Evolutionary conservation across 2,329 filamentous ascomycete species (phyloP).

Genomic region (Monosporascus sp.): DNA sequence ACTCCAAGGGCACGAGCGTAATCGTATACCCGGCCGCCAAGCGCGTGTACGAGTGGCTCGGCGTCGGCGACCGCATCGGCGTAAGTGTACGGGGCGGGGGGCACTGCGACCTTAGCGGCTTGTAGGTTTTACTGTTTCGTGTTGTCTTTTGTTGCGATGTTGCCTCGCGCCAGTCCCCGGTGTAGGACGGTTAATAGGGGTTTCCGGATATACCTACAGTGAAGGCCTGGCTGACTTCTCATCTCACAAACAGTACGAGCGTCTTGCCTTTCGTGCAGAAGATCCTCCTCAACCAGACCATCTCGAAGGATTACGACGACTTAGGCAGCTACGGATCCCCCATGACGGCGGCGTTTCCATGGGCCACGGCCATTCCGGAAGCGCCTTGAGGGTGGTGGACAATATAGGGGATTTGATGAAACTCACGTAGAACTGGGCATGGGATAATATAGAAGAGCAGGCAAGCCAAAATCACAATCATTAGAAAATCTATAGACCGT

Average conservation of each 20-base stretch:
- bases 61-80: slow-evolving; percentile 42
- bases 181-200: too few species aligned
- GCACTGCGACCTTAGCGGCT: slow-evolving; percentile 44
- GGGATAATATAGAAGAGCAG: too few species aligned
- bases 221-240: too few species aligned
- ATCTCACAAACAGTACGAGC: slow-evolving; percentile 25
- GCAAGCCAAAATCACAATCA: neutral
- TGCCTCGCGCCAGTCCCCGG: neutral
- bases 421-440: too few species aligned
- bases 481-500: neutral
- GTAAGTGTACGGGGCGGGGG: slow-evolving; percentile 41
- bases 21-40: slow-evolving; percentile 47
- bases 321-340: slow-evolving; percentile 37
- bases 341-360: slow-evolving; percentile 40
- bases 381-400: slow-evolving; percentile 3
- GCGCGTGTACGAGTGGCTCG: slow-evolving; percentile 49
- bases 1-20: slow-evolving; percentile 43
- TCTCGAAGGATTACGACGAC: slow-evolving; percentile 39
- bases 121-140: slow-evolving; percentile 27
- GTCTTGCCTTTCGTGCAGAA: slow-evolving; percentile 43
- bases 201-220: too few species aligned
- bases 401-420: too few species aligned
- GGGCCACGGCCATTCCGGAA: slow-evolving; percentile 34
- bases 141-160: neutral
- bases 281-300: slow-evolving; percentile 39